These are phyloP conservation scores for Buddleja alternifolia DNA, from an alignment of 257 asterid genomes.

Conservation along the genomic window DNA sequence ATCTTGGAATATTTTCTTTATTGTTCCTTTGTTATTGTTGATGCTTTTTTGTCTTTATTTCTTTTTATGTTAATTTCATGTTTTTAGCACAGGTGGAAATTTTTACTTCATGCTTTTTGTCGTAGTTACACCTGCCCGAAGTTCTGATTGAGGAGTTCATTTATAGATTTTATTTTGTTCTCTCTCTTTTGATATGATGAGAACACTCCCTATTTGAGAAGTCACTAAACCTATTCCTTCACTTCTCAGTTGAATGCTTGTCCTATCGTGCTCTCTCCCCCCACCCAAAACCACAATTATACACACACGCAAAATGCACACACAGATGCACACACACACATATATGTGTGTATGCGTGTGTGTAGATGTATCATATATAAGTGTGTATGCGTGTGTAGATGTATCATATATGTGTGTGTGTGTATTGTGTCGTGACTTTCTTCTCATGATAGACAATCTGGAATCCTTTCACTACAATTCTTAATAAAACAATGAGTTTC, in stretches of 20 bases:
- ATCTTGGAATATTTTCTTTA: conserved; percentile 8
- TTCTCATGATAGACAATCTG: not conserved
- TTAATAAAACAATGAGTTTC: not conserved
- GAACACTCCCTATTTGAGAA: not conserved
- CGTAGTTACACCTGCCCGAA: not conserved
- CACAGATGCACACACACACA: too few relatives aligned
- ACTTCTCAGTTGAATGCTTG: not conserved
- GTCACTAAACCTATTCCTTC: too few relatives aligned
- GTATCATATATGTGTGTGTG: too few relatives aligned
- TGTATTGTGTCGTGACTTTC: not conserved
- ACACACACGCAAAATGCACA: too few relatives aligned
- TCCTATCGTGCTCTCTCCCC: not conserved
- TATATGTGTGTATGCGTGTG: too few relatives aligned
- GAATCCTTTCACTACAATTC: not conserved
- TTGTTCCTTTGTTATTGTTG: not conserved
- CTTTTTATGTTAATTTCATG: not conserved
- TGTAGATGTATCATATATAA: too few relatives aligned
- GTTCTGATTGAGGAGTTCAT: conserved; percentile 9
- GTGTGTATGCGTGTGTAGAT: too few relatives aligned
- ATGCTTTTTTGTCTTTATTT: too few relatives aligned
- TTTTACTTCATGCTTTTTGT: not conserved
- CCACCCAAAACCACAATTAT: too few relatives aligned
- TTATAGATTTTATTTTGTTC: not conserved
- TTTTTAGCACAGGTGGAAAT: not conserved
- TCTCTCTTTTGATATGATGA: not conserved